phyloP scores from a whole-genome alignment of 1,284 basidiomycete species.

The Naganishia albida region DNA sequence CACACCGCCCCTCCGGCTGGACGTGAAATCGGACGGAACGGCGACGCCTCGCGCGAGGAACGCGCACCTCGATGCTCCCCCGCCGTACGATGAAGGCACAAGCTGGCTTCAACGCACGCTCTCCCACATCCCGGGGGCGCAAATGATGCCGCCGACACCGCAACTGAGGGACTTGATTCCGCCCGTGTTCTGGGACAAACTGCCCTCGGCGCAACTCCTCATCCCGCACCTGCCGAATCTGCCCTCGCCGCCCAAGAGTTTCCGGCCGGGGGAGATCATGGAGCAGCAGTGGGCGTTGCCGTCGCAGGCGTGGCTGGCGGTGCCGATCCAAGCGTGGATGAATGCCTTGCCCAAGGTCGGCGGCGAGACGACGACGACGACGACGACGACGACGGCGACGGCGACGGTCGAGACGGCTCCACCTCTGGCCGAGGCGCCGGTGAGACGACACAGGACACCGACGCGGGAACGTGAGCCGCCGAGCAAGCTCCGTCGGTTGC shows the following conservation, averaged over 20 bases:
- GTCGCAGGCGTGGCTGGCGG: slow-evolving; percentile 33
- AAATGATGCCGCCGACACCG: slow-evolving; percentile 29
- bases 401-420: not conserved
- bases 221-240: slow-evolving; percentile 32
- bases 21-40: slow-evolving; percentile 25
- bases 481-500: not conserved
- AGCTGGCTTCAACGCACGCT: slow-evolving; percentile 50
- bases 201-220: slow-evolving; percentile 33
- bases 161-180: slow-evolving; percentile 40
- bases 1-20: slow-evolving; percentile 19
- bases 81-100: slow-evolving; percentile 43
- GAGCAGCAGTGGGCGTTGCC: slow-evolving; percentile 30
- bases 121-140: slow-evolving; percentile 43
- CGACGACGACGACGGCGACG: not conserved
- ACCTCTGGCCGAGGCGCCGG: not conserved
- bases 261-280: slow-evolving; percentile 29
- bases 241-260: slow-evolving; percentile 36
- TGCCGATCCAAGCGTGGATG: slow-evolving; percentile 34
- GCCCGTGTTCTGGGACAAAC: slow-evolving; percentile 43
- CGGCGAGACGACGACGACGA: not conserved
- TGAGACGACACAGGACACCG: slow-evolving; percentile 17
- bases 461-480: slow-evolving; percentile 4
- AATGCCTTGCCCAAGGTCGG: slow-evolving; percentile 20
- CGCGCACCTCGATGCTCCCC: slow-evolving; percentile 40
- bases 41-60: slow-evolving; percentile 12